Evolutionary conservation across 2,329 filamentous ascomycete genomes (phyloP), one percentile per base, ranked within the genome.

Genomic region (Aureobasidium uvarum): DNA sequence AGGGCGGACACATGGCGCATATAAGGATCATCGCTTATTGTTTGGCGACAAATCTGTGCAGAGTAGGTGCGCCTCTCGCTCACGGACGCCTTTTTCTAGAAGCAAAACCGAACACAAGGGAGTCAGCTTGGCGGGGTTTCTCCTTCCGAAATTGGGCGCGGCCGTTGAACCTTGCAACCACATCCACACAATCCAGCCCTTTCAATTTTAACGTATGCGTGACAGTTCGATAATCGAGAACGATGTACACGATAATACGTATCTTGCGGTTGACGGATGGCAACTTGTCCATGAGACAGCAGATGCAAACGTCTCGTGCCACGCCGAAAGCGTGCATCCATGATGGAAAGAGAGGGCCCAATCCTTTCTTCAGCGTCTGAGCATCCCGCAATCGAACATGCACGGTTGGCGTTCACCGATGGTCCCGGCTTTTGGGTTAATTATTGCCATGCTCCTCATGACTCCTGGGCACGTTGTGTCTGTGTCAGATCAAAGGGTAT

Each of bases 381-480:
- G 62, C 63, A 59, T 65, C 63, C 63, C 63, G 45, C 63, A 65
- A 65, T 58, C 36, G 52, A 48, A 63, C 41, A 51, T 28, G 63
- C 63, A 65, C 63, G 63, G 63, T 59, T 50, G 63, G 55, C 52
- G 63, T 65, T 65, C 62, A 48, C 23, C 46, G n/a, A 56, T 56
- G 63, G 63, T 54, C 63, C 63, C 52, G 63, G 63, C 54, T 65
- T 50, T 36, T 46, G 41, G 43, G 50, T 54, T 64, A 50, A 65
- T 65, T 58, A 65, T 65, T 65, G 63, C 63, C 63, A 65, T 65
- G 52, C 52, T 63, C 60, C 63, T 65, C 43, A 65, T 58, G 63
- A 65, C 63, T 59, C 52, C 52, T 56, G 20, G 18, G 51, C 51
- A 58, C 52, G 63, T 58, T 65, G 52, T 59, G 52, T 59, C 63